Conservation (phyloP, 208 protist species). For the Crithidia bombi region DNA sequence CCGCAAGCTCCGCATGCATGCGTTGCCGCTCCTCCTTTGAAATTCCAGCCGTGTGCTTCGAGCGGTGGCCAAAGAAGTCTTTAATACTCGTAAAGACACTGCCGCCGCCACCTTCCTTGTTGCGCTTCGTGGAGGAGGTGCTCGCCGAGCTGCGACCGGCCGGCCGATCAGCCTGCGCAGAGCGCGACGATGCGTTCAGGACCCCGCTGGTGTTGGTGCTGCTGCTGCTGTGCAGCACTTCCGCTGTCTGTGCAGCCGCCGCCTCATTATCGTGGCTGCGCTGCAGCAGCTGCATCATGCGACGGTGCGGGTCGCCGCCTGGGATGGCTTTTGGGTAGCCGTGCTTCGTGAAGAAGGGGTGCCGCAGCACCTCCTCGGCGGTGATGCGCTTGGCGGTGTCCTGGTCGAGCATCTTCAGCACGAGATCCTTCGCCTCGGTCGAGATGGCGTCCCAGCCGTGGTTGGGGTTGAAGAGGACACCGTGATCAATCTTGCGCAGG, state of each 20-base stretch:
- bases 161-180: background rate
- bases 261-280: conserved; percentile 19
- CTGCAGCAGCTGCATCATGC: conserved; percentile 37
- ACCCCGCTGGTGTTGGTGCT: conserved; percentile 23
- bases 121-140: conserved; percentile 16
- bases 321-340: conserved; percentile 43
- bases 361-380: conserved; percentile 65
- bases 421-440: conserved; percentile 84
- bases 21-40: conserved; percentile 50
- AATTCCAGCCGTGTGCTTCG: conserved; percentile 33
- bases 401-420: conserved; percentile 79
- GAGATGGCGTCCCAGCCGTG: conserved; percentile 77
- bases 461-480: conserved; percentile 81
- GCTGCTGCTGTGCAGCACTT: conserved; percentile 6
- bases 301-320: conserved; percentile 33
- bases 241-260: background rate
- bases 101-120: conserved; percentile 24
- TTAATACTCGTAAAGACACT: conserved; percentile 35
- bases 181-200: background rate
- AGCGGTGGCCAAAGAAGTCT: conserved; percentile 32
- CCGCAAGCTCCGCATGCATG: conserved; percentile 61
- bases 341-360: conserved; percentile 84
- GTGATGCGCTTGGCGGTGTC: conserved; percentile 69
- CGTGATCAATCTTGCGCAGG: conserved; percentile 76
- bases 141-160: background rate